phyloP scores from a whole-genome alignment of 495 filamentous ascomycete species.

The Glarea lozoyensis region DNA sequence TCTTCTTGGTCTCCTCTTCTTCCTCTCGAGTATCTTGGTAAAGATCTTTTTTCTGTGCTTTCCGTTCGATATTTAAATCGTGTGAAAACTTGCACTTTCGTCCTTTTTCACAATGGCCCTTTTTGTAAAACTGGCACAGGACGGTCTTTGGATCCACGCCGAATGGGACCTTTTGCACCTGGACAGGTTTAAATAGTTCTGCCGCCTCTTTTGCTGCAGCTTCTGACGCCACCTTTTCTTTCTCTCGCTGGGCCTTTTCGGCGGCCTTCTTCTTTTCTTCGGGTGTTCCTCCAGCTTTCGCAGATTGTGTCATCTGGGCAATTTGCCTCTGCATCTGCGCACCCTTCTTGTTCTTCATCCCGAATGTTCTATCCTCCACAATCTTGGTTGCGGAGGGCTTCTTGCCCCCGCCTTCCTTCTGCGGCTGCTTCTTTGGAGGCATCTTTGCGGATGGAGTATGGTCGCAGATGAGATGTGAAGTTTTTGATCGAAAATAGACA shows the following conservation, averaged over 20 bases:
- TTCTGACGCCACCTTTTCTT: slow-evolving; percentile 74
- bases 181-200: slow-evolving; percentile 89
- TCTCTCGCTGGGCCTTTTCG: slow-evolving; percentile 75
- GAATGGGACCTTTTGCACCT: slow-evolving; percentile 93
- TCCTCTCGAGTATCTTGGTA: slow-evolving; percentile 80
- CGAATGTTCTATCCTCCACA: slow-evolving; percentile 95
- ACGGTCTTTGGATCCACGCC: slow-evolving; percentile 98
- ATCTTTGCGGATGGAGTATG: slow-evolving; percentile 44
- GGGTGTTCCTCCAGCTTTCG: slow-evolving; percentile 59
- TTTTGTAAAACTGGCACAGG: slow-evolving; percentile 92
- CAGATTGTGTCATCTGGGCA: slow-evolving; percentile 64
- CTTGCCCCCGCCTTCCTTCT: slow-evolving; percentile 46
- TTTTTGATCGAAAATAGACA: neutral
- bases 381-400: slow-evolving; percentile 60
- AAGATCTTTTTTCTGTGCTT: slow-evolving; percentile 81
- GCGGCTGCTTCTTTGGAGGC: slow-evolving; percentile 81
- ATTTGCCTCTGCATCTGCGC: slow-evolving; percentile 82
- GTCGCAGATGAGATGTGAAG: neutral
- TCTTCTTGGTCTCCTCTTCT: slow-evolving; percentile 73
- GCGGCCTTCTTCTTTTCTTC: slow-evolving; percentile 86
- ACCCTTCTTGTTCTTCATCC: slow-evolving; percentile 99
- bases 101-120: slow-evolving; percentile 94
- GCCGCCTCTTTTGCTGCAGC: slow-evolving; percentile 66
- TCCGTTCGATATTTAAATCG: slow-evolving; percentile 80
- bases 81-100: slow-evolving; percentile 97